Conservation (phyloP, 441 rosid species). For the Viola pubescens region DNA sequence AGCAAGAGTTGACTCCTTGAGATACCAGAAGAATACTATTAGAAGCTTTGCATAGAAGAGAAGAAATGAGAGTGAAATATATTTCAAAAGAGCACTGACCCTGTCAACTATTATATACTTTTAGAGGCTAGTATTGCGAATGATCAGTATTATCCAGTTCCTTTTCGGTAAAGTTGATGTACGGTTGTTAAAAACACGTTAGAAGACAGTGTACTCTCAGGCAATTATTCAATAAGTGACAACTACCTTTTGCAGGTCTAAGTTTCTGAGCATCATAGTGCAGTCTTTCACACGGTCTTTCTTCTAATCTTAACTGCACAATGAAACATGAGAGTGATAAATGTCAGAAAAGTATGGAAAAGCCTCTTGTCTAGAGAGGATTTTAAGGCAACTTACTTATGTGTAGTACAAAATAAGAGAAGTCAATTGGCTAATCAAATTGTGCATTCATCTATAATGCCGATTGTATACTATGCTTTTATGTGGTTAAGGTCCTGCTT, state of each 20-base stretch:
- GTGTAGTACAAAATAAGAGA: conserved; percentile 5
- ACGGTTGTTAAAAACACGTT: no score
- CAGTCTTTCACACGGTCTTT: conserved; percentile 25
- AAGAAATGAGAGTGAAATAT: not conserved
- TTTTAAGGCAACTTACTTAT: conserved; percentile 13
- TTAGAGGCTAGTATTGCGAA: conserved; percentile 1
- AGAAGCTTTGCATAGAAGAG: conserved; percentile 7
- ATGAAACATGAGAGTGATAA: conserved; percentile 7
- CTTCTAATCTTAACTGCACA: conserved; percentile 35
- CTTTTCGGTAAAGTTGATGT: no score
- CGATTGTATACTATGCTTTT: no score
- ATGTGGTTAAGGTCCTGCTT: no score
- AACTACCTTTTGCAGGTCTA: conserved; percentile 43
- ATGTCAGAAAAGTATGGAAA: not conserved
- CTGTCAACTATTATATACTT: conserved; percentile 2
- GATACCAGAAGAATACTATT: conserved; percentile 19
- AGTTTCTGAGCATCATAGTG: conserved; percentile 28
- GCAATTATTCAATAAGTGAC: conserved; percentile 3
- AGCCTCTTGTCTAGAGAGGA: conserved; percentile 6
- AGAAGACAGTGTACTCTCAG: not conserved
- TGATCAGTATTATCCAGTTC: not conserved
- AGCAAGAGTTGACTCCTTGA: conserved; percentile 27
- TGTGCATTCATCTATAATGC: no score
- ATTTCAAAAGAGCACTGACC: conserved; percentile 2
- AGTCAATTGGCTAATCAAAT: conserved; percentile 1